These are phyloP conservation scores for Cystobasidium tubakii DNA, from an alignment of 768 basidiomycete species.

Conservation along the genomic window DNA sequence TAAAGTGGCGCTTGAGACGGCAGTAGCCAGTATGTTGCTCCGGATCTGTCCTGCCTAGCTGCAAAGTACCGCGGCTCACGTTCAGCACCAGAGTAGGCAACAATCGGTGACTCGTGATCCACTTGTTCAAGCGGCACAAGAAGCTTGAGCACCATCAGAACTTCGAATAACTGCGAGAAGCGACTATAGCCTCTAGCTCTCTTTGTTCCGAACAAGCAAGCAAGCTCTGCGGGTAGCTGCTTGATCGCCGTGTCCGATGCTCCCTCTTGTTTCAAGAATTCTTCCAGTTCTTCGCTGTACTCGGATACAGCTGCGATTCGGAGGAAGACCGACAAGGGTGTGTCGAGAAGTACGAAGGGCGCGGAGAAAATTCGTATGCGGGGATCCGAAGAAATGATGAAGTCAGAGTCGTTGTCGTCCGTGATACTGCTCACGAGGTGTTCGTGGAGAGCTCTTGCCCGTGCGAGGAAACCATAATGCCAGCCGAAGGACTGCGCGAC, in stretches of 20 bases:
- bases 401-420: conserved; percentile 49
- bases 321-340: conserved; percentile 64
- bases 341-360: conserved; percentile 60
- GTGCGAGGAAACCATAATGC: conserved; percentile 61
- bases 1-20: conserved; percentile 24
- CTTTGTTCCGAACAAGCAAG: conserved; percentile 18
- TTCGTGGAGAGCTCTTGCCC: conserved; percentile 63
- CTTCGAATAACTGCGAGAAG: conserved; percentile 57
- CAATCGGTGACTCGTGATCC: not conserved
- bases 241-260: conserved; percentile 47
- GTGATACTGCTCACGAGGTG: conserved; percentile 56
- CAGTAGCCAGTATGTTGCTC: conserved; percentile 20
- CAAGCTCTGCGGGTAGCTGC: conserved; percentile 23
- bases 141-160: conserved; percentile 57
- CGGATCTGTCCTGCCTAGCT: conserved; percentile 42
- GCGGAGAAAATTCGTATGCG: conserved; percentile 60
- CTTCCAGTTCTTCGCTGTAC: conserved; percentile 59
- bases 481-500: conserved; percentile 71
- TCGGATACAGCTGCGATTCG: conserved; percentile 59
- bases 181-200: conserved; percentile 44
- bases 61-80: conserved; percentile 50
- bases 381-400: conserved; percentile 54
- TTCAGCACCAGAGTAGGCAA: not conserved
- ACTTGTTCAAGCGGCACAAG: conserved; percentile 60
- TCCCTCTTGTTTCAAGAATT: conserved; percentile 57